Evolutionary conservation across 148 eudicot species (phyloP), one percentile per base, ranked within the genome.

Genomic region (Heliamphora exappendiculata): DNA sequence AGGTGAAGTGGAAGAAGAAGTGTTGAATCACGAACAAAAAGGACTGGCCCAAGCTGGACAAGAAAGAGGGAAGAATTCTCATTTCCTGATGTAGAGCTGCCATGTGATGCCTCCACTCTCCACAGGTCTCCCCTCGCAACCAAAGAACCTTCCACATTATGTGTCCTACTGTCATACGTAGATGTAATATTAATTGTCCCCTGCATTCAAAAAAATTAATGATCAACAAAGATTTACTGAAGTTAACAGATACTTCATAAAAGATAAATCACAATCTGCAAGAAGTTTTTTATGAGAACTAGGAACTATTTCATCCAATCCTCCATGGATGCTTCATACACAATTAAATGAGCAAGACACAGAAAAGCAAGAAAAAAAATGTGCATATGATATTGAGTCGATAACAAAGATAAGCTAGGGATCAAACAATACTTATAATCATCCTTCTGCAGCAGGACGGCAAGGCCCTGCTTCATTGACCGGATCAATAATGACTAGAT

Each of bases 11-110:
- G 97, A 81, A 95, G 79, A 62, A 95, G 93, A 79, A 95, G 86
- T 26, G 98, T 95, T 33, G 98, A 85, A 88, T 92, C 96, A 62
- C 98, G 96, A 67, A 92, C 88, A 84, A 92, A 95, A 55, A 95
- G 92, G 26, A 95, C 81, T 24, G 97, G 98, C 75, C 98, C 98
- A 81, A 95, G 98, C 84, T 95, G 98, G 74, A 95, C 90, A 67
- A 95, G 94, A 82, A 95, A 91, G 41, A 95, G 71, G 79, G 97
- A 90, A 1, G 98, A 83, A 88, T 75, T 89, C 67, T 84, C 87
- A 84, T 83, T 88, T 64, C 94, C 94, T 55, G 94, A 86, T 24
- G 89, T 82, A 44, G 97, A 89, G 82, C 92, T 86, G 39, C 96
- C 96, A 45, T 82, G 93, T 64, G 97, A 95, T 42, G 94, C 91